Percentiles rank a stretch among this genome's conserved stretches.
phyloP scores from a whole-genome alignment of 2,329 filamentous ascomycete genomes.

The Fusarium brachygibbosum region DNA sequence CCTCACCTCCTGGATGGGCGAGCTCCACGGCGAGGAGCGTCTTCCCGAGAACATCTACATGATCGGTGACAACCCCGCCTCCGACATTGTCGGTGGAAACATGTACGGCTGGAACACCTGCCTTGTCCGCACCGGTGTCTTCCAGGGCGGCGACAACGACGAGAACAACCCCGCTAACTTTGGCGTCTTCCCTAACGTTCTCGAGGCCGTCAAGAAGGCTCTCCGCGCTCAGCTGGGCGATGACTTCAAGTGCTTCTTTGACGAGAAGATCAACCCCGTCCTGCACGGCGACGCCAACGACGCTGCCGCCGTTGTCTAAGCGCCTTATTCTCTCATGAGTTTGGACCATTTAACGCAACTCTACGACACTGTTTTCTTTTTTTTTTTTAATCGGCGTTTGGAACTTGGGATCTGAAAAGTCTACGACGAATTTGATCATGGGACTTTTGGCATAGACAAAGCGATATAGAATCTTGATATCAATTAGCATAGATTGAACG shows the following conservation, averaged over 20 bases:
- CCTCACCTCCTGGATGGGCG: slow-evolving; percentile 79
- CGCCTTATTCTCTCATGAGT: neutral
- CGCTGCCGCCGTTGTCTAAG: slow-evolving; percentile 42
- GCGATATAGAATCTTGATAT: slow-evolving; percentile 46
- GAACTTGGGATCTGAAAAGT: slow-evolving; percentile 27
- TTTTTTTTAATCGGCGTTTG: slow-evolving; percentile 27
- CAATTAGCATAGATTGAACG: slow-evolving; percentile 41
- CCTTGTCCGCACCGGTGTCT: slow-evolving; percentile 81
- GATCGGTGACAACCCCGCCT: slow-evolving; percentile 81
- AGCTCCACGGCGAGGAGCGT: slow-evolving; percentile 78
- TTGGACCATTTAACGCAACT: slow-evolving; percentile 14
- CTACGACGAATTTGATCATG: slow-evolving; percentile 35
- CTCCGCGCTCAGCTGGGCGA: slow-evolving; percentile 78
- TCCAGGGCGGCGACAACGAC: slow-evolving; percentile 82
- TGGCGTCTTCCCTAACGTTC: slow-evolving; percentile 79
- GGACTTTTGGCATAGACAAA: slow-evolving; percentile 41
- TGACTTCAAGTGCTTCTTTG: slow-evolving; percentile 81
- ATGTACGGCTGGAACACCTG: slow-evolving; percentile 88
- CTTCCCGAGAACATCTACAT: slow-evolving; percentile 82
- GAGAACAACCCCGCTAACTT: slow-evolving; percentile 82
- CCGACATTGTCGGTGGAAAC: slow-evolving; percentile 71
- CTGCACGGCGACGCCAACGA: slow-evolving; percentile 59
- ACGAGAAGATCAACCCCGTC: slow-evolving; percentile 78
- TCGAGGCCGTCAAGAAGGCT: slow-evolving; percentile 74
- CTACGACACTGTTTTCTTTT: slow-evolving; percentile 14